Evolutionary conservation across 2,329 filamentous ascomycete genomes (phyloP), one percentile per base, ranked within the genome.

Genomic region (Fusarium albidum): DNA sequence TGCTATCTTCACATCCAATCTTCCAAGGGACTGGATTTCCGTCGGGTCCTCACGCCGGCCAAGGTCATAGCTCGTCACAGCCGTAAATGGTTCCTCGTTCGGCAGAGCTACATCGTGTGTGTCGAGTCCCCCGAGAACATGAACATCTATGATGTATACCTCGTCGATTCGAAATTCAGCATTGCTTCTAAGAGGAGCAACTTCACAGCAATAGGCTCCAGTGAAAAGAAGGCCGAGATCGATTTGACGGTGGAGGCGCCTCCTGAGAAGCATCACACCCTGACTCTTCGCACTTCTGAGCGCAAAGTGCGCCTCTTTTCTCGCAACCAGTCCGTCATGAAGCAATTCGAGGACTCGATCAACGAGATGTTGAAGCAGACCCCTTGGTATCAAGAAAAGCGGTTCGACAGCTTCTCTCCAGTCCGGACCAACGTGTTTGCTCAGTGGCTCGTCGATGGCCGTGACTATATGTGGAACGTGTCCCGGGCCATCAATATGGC

Each of bases 391-490:
- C 83, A 88, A 63, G 82, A 82, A 47, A 95, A 97, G 68, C 86
- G 95, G 14, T 98, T 97, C 70, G 89, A 89, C 65, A 97, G 94
- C 72, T 99, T 96, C 74, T 93, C 95, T 0, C 95, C 95, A 1
- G 89, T 98, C 2, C 85, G 95, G 54, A 86, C 85, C 39, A 89
- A 89, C 35, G 92, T 95, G 25, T 95, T 94, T 75, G 92, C 93
- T 3, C 92, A 97, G 69, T 98, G 94, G 93, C 83, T 99, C 9
- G 94, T 99, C 1, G 95, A 99, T 73, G 95, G 91, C 13, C 86
- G 95, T 63, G 95, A 99, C 71, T 96, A 98, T 78, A 98, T 98
- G 94, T 99, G 95, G 95, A 96, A 97, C 71, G 92, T 98, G 8
- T 98, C 94, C 10, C 86, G 94, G 60, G 95, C 95, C 11, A 96